Evolutionary conservation across 805 yeast species (phyloP), one percentile per base, ranked within the genome.

Genomic region (Clavispora fructus): DNA sequence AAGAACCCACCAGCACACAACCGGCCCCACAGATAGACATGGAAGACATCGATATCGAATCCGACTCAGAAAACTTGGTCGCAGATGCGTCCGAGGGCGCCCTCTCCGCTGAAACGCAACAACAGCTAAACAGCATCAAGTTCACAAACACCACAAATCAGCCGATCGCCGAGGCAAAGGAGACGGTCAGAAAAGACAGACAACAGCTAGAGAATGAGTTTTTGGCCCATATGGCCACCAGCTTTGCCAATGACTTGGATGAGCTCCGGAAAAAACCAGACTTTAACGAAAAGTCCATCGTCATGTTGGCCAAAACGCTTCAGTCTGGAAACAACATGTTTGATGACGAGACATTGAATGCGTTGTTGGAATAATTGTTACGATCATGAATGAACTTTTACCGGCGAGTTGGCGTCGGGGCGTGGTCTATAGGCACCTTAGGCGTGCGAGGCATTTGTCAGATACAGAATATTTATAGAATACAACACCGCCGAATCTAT

Each of bases 221-320:
- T 54, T 61, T 85, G 57, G 69, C 67, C 30, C 55, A 80, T 49
- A 75, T 84, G 78, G 77, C 86, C 40, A 64, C 67, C 14, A 74
- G 71, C 33, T 85, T 82, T 55, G 80, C 82, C 40, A 80, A 80
- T 46, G 87, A 83, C 49, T 68, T 83, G 33, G 82, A 80, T 55
- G 69, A 69, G 44, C 64, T 83, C 50, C 77, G 90, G 59, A 70
- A 72, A 45, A 79, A 82, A 31, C 83, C 82, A 9, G 89, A 84
- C 59, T 85, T 85, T 56, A 65, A 64, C 9, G 74, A 70, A 28
- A 77, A 75, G 53, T 81, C 87, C 26, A 68, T 84, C 46, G 75
- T 75, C 11, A 55, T 78, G 43, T 62, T 82, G 54, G 86, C 85
- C 4, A 77, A 77, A 52, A 69, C 80, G 7, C 67, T 82, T 44